Evolutionary conservation across 805 yeast species (phyloP).

Genomic region (Barnettozyma siamensis): DNA sequence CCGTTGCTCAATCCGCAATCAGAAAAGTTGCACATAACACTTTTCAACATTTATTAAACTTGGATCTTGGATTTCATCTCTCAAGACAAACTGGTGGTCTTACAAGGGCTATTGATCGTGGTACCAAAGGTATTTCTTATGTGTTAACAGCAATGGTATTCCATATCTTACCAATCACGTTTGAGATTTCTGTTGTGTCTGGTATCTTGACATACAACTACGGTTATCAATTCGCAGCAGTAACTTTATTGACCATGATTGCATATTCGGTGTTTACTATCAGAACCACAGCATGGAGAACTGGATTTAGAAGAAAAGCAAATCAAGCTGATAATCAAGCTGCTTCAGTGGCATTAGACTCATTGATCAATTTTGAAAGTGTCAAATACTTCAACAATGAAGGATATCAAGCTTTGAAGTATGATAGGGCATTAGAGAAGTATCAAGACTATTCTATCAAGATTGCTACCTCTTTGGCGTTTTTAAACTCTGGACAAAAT

Average conservation of each 20-base stretch:
- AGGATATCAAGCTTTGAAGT: slow-evolving; percentile 67
- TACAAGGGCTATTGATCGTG: slow-evolving; percentile 94
- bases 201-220: slow-evolving; percentile 91
- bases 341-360: slow-evolving; percentile 92
- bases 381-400: slow-evolving; percentile 95
- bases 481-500: slow-evolving; percentile 73
- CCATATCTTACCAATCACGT: slow-evolving; percentile 87
- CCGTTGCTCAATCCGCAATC: slow-evolving; percentile 92
- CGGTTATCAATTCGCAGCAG: slow-evolving; percentile 83
- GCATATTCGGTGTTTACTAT: slow-evolving; percentile 85
- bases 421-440: slow-evolving; percentile 63
- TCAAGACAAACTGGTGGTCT: slow-evolving; percentile 93
- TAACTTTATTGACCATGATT: slow-evolving; percentile 83
- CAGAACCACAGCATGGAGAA: slow-evolving; percentile 93
- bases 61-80: slow-evolving; percentile 87
- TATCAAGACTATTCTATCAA: slow-evolving; percentile 69
- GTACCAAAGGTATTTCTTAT: slow-evolving; percentile 94
- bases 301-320: slow-evolving; percentile 82
- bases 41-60: slow-evolving; percentile 71
- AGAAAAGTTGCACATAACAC: slow-evolving; percentile 85
- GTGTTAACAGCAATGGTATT: slow-evolving; percentile 96
- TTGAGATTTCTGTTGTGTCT: slow-evolving; percentile 89
- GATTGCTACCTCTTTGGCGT: slow-evolving; percentile 81
- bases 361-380: slow-evolving; percentile 88
- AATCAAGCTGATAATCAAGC: slow-evolving; percentile 93